These are phyloP conservation scores for Fonsecaea pedrosoi DNA, from an alignment of 2,329 filamentous ascomycete species.

Conservation along the genomic window DNA sequence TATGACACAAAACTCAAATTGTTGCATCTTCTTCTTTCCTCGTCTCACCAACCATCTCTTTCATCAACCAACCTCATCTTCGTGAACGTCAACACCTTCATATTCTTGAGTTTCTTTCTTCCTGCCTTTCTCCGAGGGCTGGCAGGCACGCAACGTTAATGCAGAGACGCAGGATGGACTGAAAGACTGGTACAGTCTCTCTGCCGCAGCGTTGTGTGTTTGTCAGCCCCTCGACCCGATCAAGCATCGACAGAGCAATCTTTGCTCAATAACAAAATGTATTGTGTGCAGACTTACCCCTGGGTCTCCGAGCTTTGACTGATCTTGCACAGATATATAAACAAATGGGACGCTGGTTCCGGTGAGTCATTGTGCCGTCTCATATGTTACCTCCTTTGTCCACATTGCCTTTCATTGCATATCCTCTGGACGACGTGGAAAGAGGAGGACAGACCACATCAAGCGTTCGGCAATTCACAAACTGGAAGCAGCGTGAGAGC, in stretches of 20 bases:
- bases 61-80: background rate
- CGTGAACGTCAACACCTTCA: background rate
- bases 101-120: background rate
- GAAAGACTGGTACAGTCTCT: background rate
- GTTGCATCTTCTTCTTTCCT: background rate
- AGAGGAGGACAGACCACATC: slow-evolving; percentile 20
- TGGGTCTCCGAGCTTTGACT: slow-evolving; percentile 3
- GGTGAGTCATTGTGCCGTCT: slow-evolving; percentile 10
- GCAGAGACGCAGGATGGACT: background rate
- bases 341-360: slow-evolving; percentile 9
- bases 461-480: background rate
- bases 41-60: background rate
- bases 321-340: slow-evolving; percentile 8
- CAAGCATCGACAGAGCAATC: background rate
- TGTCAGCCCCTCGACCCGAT: background rate
- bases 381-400: background rate
- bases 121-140: slow-evolving; percentile 2
- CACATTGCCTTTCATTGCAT: background rate
- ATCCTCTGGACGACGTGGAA: slow-evolving; percentile 26
- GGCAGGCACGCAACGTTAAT: background rate
- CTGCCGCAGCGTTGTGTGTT: background rate
- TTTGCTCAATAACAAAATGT: slow-evolving; percentile 2
- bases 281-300: background rate
- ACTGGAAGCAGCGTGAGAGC: background rate
- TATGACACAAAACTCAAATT: slow-evolving; percentile 2